Conservation (phyloP, 768 basidiomycete species). For the Cyclocybe cylindracea region DNA sequence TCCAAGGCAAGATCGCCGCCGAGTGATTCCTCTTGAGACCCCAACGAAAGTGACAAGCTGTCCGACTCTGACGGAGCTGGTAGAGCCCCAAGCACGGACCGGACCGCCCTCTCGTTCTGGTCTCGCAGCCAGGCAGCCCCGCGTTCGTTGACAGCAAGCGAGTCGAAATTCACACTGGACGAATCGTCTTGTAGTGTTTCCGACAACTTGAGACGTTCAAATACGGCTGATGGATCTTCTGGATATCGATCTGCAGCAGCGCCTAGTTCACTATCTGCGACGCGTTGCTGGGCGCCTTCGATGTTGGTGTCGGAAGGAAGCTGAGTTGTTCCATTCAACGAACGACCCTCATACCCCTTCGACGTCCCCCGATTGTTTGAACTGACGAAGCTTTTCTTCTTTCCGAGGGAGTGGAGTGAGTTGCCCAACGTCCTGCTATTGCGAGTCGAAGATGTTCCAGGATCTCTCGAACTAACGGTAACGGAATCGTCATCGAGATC, state of each 20-base stretch:
- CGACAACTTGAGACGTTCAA: constrained; percentile 56
- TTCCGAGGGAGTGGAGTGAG: constrained; percentile 14
- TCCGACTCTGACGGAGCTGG: constrained; percentile 64
- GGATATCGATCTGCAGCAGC: constrained; percentile 32
- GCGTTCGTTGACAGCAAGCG: constrained; percentile 58
- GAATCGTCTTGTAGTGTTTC: constrained; percentile 43
- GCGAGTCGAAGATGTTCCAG: constrained; percentile 27
- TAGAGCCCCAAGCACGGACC: constrained; percentile 57
- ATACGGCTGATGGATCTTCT: constrained; percentile 46
- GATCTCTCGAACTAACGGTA: constrained; percentile 75
- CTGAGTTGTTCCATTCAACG: constrained; percentile 3
- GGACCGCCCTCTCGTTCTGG: constrained; percentile 69
- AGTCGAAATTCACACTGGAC: constrained; percentile 42
- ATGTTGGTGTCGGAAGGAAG: constrained; percentile 9
- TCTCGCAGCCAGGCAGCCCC: constrained; percentile 83
- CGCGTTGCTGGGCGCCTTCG: constrained; percentile 3
- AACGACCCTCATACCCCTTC: not conserved
- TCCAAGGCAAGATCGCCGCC: constrained; percentile 68
- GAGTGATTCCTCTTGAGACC: constrained; percentile 39
- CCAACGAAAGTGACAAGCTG: constrained; percentile 40
- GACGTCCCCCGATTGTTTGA: constrained; percentile 13
- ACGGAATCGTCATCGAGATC: constrained; percentile 72
- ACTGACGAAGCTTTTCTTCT: constrained; percentile 19
- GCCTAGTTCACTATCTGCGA: constrained; percentile 26
- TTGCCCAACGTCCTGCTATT: constrained; percentile 14